These are phyloP conservation scores for Omphalea diandra DNA, from an alignment of 441 rosid genomes.

Conservation along the genomic window DNA sequence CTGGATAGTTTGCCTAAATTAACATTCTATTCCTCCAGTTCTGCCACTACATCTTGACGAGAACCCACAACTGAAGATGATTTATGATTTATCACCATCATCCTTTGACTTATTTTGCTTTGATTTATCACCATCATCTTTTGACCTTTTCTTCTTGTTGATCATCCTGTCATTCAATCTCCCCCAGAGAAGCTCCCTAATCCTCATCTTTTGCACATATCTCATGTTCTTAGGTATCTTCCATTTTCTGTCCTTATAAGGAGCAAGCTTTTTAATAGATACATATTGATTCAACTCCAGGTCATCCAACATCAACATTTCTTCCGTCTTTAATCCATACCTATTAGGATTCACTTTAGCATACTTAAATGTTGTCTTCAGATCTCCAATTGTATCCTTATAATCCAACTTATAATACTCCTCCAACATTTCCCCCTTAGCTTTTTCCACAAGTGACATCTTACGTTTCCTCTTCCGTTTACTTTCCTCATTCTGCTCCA, in stretches of 20 bases:
- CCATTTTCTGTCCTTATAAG: constrained; percentile 75
- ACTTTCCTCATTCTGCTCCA: constrained; percentile 41
- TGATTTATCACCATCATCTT: constrained; percentile 26
- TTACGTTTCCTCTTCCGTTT: constrained; percentile 72
- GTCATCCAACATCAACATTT: constrained; percentile 63
- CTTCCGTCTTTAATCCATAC: constrained; percentile 57
- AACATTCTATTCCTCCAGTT: constrained; percentile 25
- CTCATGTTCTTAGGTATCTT: constrained; percentile 53
- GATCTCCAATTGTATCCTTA: constrained; percentile 79
- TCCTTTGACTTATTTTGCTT: too few relatives aligned
- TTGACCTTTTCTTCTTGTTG: constrained; percentile 34
- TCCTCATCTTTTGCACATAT: constrained; percentile 46
- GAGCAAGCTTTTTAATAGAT: constrained; percentile 77
- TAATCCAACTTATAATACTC: constrained; percentile 91
- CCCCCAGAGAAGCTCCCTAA: constrained; percentile 38
- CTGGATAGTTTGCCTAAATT: constrained; percentile 39
- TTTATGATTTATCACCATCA: too few relatives aligned
- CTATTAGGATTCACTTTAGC: constrained; percentile 67
- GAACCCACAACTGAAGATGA: constrained; percentile 25
- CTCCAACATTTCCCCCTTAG: constrained; percentile 76
- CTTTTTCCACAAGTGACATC: constrained; percentile 60
- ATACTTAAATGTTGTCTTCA: constrained; percentile 89
- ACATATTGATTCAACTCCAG: constrained; percentile 81
- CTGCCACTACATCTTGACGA: constrained; percentile 27
- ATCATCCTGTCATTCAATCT: constrained; percentile 34